Conservation (phyloP, 805 yeast genomes). For the Saccharomyces cerevisiae region DNA sequence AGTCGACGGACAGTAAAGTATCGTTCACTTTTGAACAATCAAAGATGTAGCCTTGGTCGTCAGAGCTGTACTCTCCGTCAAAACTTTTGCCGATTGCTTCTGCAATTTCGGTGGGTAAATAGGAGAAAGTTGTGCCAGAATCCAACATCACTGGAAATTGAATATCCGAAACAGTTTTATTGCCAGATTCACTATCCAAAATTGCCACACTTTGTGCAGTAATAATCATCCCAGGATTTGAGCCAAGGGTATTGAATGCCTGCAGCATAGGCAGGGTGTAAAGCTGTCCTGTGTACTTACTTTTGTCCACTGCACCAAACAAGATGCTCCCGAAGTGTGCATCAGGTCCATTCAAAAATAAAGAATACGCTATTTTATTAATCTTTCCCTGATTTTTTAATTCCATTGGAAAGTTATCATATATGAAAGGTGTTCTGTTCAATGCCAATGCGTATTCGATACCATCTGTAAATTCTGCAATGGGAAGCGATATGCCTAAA, state of each 20-base stretch:
- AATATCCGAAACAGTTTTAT: not conserved
- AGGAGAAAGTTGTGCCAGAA: conserved; percentile 32
- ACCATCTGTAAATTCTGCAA: conserved; percentile 42
- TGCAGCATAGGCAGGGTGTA: conserved; percentile 26
- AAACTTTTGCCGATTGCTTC: conserved; percentile 27
- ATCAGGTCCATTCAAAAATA: conserved; percentile 34
- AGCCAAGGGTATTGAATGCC: not conserved
- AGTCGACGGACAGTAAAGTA: no score
- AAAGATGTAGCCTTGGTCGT: not conserved
- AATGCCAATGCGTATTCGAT: conserved; percentile 19
- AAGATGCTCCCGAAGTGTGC: conserved; percentile 26
- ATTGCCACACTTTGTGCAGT: conserved; percentile 11
- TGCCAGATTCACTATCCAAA: conserved; percentile 10
- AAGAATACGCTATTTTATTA: conserved; percentile 36
- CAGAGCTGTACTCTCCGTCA: conserved; percentile 23
- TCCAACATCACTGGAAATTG: conserved; percentile 31
- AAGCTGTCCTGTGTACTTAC: conserved; percentile 39
- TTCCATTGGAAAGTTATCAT: conserved; percentile 24
- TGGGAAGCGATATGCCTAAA: conserved; percentile 56
- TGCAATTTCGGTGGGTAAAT: conserved; percentile 32
- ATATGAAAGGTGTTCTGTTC: conserved; percentile 8
- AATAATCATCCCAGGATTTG: conserved; percentile 3
- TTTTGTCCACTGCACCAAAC: conserved; percentile 49
- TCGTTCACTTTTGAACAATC: not conserved
- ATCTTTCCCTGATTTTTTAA: conserved; percentile 37